A percentile compares a stretch with the other conserved stretches of the same genome.
phyloP scores from a whole-genome alignment of 208 protist genomes.

The Leishmania martiniquensis region DNA sequence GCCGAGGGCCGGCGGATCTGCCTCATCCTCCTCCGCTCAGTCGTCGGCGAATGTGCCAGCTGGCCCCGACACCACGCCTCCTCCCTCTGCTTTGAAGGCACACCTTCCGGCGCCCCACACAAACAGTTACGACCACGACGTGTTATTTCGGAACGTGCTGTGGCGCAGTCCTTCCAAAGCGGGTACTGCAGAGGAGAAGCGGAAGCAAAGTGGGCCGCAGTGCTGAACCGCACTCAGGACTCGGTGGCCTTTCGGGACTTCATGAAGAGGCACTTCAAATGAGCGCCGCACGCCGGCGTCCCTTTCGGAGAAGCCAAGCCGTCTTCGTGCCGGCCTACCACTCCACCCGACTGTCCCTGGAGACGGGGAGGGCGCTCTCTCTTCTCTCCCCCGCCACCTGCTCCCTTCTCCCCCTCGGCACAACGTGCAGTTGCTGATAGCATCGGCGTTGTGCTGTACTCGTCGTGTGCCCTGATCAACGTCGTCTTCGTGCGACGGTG shows the following conservation, averaged over 20 bases:
- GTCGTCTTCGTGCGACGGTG: not conserved
- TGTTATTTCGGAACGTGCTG: slow-evolving; percentile 61
- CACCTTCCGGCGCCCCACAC: not conserved
- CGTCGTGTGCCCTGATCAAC: not conserved
- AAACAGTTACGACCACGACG: slow-evolving; percentile 67
- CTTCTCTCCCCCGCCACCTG: not conserved
- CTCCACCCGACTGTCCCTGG: not conserved
- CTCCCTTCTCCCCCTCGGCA: not conserved
- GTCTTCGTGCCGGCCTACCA: too few species aligned
- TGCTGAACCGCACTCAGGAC: slow-evolving; percentile 56
- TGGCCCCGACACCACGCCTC: not conserved
- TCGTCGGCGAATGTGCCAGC: not conserved
- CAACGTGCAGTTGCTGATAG: not conserved
- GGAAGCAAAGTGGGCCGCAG: slow-evolving; percentile 52
- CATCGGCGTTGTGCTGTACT: not conserved
- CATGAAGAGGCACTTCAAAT: slow-evolving; percentile 77
- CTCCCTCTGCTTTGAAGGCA: not conserved
- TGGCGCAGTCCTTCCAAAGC: slow-evolving; percentile 36
- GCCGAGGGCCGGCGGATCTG: not conserved
- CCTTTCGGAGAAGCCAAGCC: too few species aligned
- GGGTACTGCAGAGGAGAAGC: slow-evolving; percentile 24
- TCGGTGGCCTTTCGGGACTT: slow-evolving; percentile 57
- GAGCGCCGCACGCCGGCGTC: not conserved
- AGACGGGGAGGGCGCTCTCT: not conserved
- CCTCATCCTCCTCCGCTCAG: not conserved